Evolutionary conservation across 1,284 basidiomycete species (phyloP), one percentile per base, ranked within the genome.

Genomic region (Stygiomarasmius scandens): DNA sequence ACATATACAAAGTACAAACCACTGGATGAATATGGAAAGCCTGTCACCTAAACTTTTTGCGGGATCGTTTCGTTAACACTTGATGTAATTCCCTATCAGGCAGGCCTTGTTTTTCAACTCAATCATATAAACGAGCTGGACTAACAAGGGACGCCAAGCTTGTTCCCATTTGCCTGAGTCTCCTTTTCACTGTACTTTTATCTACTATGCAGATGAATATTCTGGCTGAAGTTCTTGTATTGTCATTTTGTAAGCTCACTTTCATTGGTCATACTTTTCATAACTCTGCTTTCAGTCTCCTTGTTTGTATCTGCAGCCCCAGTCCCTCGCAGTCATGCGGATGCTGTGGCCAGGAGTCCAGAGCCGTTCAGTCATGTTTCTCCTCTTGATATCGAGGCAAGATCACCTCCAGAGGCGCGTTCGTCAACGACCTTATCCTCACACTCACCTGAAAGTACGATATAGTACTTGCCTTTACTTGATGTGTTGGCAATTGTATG

Each of bases 121-220:
- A 32, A 12, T 32, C 29, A 6, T 32, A 32, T 32, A 32, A 32
- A 32, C 29, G 6, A 6, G 29, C 29, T 6, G 29, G 29, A 32
- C 12, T n/a, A n/a, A 32, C 29, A 32, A 32, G 12, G 29, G 6
- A 32, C 29, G 29, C 12, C 29, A 38, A 49, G 34, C 45, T 49
- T 41, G 19, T 20, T 20, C 9, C 11, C 22, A 23, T 47, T 24
- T 24, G 9, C 45, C 22, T 25, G 10, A 6, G 5, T 46, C 25
- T 27, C 27, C 22, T 29, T n/a, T n/a, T 11, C 3, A 20, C n/a
- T 54, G 34, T 20, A 27, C 49, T 20, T 23, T 38, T 51, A 14
- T 25, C 23, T 43, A 27, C 27, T 22, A 55, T 55, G 54, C 54
- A 55, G 45, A 49, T 55, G 47, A 34, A 55, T 49, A 14, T 50